Percentiles rank a stretch among this genome's conserved stretches.
Conservation (phyloP, 768 basidiomycete genomes). For the Mrakia frigida region DNA sequence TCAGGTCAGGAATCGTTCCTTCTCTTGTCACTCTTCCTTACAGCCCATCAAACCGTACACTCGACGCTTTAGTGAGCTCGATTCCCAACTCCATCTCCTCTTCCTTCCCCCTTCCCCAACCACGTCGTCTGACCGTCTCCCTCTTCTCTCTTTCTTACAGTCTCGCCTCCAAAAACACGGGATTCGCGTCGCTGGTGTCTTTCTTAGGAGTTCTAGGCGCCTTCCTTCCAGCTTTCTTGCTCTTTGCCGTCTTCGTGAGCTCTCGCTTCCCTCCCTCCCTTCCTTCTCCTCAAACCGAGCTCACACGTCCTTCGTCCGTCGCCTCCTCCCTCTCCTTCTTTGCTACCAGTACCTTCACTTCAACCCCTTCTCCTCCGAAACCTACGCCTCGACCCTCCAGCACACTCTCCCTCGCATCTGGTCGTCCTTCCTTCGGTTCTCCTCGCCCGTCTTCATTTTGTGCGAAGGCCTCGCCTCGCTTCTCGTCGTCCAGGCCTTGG, state of each 20-base stretch:
- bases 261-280: neutral
- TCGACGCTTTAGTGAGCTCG: constrained; percentile 40
- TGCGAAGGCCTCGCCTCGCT: constrained; percentile 81
- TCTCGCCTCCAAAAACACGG: constrained; percentile 42
- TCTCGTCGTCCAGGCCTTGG: constrained; percentile 51
- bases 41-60: constrained; percentile 42
- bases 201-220: constrained; percentile 21
- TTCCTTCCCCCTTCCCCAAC: neutral
- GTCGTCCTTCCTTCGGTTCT: constrained; percentile 65
- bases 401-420: constrained; percentile 52
- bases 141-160: neutral
- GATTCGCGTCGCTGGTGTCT: constrained; percentile 39
- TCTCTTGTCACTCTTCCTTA: constrained; percentile 44
- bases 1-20: constrained; percentile 43
- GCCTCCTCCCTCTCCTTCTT: constrained; percentile 27
- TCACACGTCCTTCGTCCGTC: neutral
- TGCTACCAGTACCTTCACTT: constrained; percentile 40
- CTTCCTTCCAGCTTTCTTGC: constrained; percentile 3
- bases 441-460: constrained; percentile 70
- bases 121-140: neutral
- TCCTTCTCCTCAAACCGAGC: neutral
- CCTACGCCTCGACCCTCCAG: constrained; percentile 13
- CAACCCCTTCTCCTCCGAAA: constrained; percentile 34
- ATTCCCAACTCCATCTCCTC: neutral
- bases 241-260: constrained; percentile 19